Conservation (phyloP, 164 flowering plant species). For the Sextonia rubra region DNA sequence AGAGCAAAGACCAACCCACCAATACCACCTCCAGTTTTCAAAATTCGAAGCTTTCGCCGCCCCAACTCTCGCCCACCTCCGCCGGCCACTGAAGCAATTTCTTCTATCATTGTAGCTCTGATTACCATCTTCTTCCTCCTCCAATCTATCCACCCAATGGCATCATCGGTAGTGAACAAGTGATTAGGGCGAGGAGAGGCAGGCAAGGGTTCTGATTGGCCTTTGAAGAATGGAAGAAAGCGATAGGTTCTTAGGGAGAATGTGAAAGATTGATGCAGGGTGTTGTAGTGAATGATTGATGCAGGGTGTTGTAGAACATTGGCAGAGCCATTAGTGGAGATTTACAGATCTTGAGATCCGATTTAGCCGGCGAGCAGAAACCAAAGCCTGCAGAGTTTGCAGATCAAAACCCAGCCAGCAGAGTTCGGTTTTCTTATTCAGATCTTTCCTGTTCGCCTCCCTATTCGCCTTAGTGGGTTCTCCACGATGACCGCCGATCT, state of each 20-base stretch:
- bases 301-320: constrained; percentile 28
- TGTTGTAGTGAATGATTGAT: too few relatives aligned
- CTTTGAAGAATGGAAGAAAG: constrained; percentile 27
- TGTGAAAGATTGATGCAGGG: constrained; percentile 30
- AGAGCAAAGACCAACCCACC: constrained; percentile 90
- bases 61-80: neutral
- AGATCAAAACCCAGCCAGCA: too few relatives aligned
- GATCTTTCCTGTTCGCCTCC: too few relatives aligned
- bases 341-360: neutral
- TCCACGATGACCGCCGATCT: too few relatives aligned
- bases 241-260: constrained; percentile 39
- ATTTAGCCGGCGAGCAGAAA: too few relatives aligned
- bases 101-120: constrained; percentile 6
- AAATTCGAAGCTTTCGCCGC: constrained; percentile 38
- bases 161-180: constrained; percentile 23
- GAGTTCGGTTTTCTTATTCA: too few relatives aligned
- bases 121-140: constrained; percentile 24
- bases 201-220: constrained; percentile 20
- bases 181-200: constrained; percentile 13
- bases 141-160: too few relatives aligned
- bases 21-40: constrained; percentile 96
- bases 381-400: too few relatives aligned
- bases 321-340: constrained; percentile 36
- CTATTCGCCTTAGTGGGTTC: too few relatives aligned
- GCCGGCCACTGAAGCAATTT: neutral